A percentile compares a stretch with the other conserved stretches of the same genome.
phyloP scores from a whole-genome alignment of 1,284 basidiomycete species.

The Sanghuangporus sanghuang region DNA sequence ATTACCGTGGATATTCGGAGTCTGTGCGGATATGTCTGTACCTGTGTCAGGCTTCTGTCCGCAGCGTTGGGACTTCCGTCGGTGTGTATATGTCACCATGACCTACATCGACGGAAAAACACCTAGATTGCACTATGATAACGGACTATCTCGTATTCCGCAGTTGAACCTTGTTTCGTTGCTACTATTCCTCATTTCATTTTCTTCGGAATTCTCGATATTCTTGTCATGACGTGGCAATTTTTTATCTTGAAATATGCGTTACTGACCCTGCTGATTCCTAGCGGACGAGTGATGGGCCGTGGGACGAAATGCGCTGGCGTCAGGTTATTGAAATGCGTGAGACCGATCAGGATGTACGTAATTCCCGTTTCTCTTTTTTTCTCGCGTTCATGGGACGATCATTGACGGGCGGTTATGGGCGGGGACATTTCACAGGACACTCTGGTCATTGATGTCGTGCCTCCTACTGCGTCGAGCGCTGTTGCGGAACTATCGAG shows the following conservation, averaged over 20 bases:
- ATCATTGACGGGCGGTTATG: not conserved
- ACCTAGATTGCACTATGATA: not conserved
- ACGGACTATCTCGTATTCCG: not conserved
- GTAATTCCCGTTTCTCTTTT: not conserved
- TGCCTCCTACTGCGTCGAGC: not conserved
- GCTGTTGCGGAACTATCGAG: not conserved
- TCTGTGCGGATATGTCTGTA: not conserved
- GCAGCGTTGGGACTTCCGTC: too few species aligned
- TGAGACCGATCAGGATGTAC: not conserved
- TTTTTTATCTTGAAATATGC: not conserved
- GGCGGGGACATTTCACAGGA: not conserved
- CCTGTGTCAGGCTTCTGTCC: too few species aligned
- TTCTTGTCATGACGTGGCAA: not conserved
- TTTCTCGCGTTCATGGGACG: not conserved
- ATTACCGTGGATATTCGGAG: not conserved
- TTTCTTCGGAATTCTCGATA: too few species aligned
- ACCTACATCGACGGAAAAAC: not conserved
- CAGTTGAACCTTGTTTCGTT: not conserved
- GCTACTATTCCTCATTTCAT: too few species aligned
- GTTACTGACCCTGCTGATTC: not conserved
- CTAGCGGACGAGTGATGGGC: not conserved
- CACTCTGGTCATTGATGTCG: constrained; percentile 6
- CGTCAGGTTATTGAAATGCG: constrained; percentile 10
- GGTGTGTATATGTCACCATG: not conserved
- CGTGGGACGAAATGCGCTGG: constrained; percentile 14